Percentiles rank a stretch among this genome's conserved stretches.
Conservation (phyloP, 129 eudicot species). For the Logfia minima region DNA sequence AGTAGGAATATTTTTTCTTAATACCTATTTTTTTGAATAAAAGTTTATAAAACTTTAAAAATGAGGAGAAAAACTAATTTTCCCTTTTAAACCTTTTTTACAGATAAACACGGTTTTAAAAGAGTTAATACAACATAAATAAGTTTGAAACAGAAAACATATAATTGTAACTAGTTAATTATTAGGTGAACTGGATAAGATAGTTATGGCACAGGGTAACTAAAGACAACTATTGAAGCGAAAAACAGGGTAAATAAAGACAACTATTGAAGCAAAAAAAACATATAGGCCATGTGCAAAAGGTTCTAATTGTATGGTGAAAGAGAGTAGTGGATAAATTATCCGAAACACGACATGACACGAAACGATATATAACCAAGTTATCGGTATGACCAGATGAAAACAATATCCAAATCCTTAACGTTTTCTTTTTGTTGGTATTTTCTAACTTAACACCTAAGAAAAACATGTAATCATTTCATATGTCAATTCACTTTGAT, state of each 20-base stretch:
- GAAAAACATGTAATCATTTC: conserved; percentile 5
- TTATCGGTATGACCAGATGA: background rate
- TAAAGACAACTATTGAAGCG: background rate
- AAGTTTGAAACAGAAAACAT: no score
- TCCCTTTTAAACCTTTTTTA: no score
- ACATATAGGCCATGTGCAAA: background rate
- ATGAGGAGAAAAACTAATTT: no score
- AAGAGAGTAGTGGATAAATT: background rate
- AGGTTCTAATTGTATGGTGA: background rate
- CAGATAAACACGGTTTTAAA: no score
- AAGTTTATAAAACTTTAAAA: no score
- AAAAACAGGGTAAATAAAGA: no score
- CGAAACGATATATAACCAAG: conserved; percentile 15
- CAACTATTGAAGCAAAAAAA: background rate
- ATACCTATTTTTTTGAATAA: no score
- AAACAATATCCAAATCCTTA: conserved; percentile 5
- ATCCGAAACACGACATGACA: background rate
- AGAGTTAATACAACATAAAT: no score
- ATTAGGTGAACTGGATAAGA: background rate
- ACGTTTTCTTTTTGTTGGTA: conserved; percentile 23
- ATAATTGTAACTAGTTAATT: no score
- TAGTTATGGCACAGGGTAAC: no score
- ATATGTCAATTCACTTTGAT: conserved; percentile 10
- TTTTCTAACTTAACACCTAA: conserved; percentile 28
- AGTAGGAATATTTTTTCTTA: no score